phyloP scores from a whole-genome alignment of 225 moss, liverwort and hornwort genomes.

The Marchantia paleacea region DNA sequence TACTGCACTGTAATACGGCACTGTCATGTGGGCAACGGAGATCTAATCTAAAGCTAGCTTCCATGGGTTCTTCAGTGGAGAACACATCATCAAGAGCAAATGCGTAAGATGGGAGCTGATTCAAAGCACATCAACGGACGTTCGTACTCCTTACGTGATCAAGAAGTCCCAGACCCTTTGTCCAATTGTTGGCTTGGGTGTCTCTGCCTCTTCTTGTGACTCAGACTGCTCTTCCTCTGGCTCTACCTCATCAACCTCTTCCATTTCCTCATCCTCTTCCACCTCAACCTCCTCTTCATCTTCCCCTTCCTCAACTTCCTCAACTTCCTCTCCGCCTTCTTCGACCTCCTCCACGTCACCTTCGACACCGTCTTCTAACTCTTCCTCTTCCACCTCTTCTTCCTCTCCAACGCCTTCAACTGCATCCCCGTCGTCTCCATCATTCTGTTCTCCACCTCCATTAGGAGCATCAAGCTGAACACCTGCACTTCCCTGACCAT shows the following conservation, averaged over 20 bases:
- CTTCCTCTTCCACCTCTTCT: conserved; percentile 46
- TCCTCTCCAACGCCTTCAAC: conserved; percentile 37
- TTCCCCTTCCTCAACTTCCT: conserved; percentile 34
- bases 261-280: conserved; percentile 32
- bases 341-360: conserved; percentile 19
- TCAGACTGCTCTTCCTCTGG: conserved; percentile 46
- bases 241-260: conserved; percentile 44
- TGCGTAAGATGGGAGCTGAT: background rate
- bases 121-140: background rate
- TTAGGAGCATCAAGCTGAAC: conserved; percentile 28
- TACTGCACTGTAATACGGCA: conserved; percentile 21
- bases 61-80: conserved; percentile 31
- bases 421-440: conserved; percentile 38
- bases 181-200: conserved; percentile 52
- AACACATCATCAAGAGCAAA: conserved; percentile 24
- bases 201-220: conserved; percentile 36
- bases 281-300: conserved; percentile 40
- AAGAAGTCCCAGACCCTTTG: conserved; percentile 91
- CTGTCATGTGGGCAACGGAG: conserved; percentile 19
- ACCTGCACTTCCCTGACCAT: conserved; percentile 41
- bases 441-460: conserved; percentile 28
- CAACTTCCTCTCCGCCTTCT: conserved; percentile 31
- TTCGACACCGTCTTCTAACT: conserved; percentile 40
- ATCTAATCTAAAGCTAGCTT: conserved; percentile 24
- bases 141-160: conserved; percentile 53